Base-by-base conservation (phyloP, 2,329 filamentous ascomycete species). In the Dactylonectria macrodidyma region DNA sequence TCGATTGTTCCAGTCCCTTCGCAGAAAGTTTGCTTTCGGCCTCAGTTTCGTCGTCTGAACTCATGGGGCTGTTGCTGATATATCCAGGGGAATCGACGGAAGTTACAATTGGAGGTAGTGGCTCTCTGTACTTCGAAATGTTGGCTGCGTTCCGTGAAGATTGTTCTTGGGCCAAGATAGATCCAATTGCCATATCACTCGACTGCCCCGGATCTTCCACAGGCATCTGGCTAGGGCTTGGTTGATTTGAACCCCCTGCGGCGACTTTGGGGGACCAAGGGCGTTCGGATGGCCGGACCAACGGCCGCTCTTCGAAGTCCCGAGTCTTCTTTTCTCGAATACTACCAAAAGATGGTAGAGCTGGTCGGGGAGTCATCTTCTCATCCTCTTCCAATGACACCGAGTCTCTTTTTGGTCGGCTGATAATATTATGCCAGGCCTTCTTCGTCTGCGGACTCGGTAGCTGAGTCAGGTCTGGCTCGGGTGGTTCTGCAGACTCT, bases 281-380 rank as follows among this genome's bases (percentile, higher is more conserved):
- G 33, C 78, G 73, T 38, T 87, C 85, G 5, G 80, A 71, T 7
- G 89, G 89, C 33, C 88, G 85, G 44, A 91, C 88, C 54, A 91
- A 81, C 0, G 87, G 85, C 2, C 89, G 84, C 73, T 91, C 91
- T 46, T 86, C 82, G 1, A 81, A 73, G 57, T 89, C 86, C 46
- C 82, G 85, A 8, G 81, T 77, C 71, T 89, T 90, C 78, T 88
- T 90, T 33, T 91, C 89, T 24, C 91, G 86, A 24, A 95, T 85
- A 75, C 93, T 95, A 19, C 92, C 92, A 78, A 95, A 95, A 1
- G 87, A 91, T 2, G 93, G 93, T 44, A 95, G 81, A 1, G 90
- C 90, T 7, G 93, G 92, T 36, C 92, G 84, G n/a, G 93, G 93
- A 71, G 90, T 90, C 91, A 94, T 93, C 14, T 90, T 82, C 67